A percentile compares a stretch with the other conserved stretches of the same genome.
Conservation (phyloP, 192 early-diverging fungal genomes). For the Linnemannia hyalina region DNA sequence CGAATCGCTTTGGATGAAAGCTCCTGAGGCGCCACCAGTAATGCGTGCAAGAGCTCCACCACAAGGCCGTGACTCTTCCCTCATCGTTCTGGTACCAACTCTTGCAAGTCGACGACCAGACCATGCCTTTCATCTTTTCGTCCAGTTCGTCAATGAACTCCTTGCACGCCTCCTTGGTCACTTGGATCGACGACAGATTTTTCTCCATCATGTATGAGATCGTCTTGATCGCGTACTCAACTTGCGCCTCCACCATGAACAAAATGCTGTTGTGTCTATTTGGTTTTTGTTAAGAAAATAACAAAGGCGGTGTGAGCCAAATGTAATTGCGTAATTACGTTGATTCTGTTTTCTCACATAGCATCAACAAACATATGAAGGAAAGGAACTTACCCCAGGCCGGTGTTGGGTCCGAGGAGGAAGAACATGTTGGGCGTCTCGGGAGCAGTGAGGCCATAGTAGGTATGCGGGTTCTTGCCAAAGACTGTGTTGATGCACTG, state of each 20-base stretch:
- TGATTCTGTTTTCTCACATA: neutral
- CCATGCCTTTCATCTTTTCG: constrained; percentile 56
- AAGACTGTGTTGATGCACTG: constrained; percentile 30
- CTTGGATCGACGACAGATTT: constrained; percentile 46
- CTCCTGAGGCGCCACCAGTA: constrained; percentile 37
- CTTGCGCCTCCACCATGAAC: constrained; percentile 63
- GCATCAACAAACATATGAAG: neutral
- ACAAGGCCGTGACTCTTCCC: constrained; percentile 45
- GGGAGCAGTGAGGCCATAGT: constrained; percentile 52
- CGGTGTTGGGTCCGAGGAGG: constrained; percentile 62
- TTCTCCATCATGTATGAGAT: constrained; percentile 54
- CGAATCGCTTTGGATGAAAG: constrained; percentile 29
- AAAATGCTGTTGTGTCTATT: constrained; percentile 59
- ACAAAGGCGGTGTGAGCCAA: neutral
- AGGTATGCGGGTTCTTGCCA: constrained; percentile 48
- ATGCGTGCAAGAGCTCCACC: constrained; percentile 22
- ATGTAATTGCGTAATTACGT: neutral
- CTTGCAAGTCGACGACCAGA: constrained; percentile 59
- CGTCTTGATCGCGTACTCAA: constrained; percentile 57
- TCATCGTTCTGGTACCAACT: constrained; percentile 63
- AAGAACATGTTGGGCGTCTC: constrained; percentile 68
- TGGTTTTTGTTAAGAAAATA: neutral
- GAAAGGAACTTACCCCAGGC: constrained; percentile 30
- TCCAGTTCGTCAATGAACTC: constrained; percentile 38
- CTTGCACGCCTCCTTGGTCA: constrained; percentile 36